Percentiles rank a stretch among this genome's conserved stretches.
These are phyloP conservation scores for Saccharum hybrid DNA, from an alignment of 202 grass and related monocot genomes.

Conservation along the genomic window DNA sequence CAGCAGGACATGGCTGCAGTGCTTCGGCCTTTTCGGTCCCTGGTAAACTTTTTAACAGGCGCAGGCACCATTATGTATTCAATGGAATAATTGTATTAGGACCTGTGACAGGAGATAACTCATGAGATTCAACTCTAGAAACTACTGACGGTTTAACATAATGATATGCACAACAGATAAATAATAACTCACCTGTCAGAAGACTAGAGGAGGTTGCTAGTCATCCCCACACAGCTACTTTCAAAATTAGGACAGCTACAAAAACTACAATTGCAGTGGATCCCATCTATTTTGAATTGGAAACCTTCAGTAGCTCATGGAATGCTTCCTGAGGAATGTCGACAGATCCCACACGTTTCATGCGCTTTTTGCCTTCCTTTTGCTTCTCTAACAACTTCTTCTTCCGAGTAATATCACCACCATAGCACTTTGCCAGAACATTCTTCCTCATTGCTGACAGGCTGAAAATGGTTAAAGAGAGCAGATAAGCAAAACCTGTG, in stretches of 20 bases:
- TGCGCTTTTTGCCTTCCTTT: constrained; percentile 98
- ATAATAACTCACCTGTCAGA: constrained; percentile 27
- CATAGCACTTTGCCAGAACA: constrained; percentile 97
- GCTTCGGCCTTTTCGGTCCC: background rate
- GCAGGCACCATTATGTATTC: constrained; percentile 18
- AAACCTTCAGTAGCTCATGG: constrained; percentile 83
- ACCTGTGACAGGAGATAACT: constrained; percentile 24
- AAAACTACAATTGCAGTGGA: background rate
- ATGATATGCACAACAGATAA: background rate
- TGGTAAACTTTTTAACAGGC: background rate
- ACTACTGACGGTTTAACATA: background rate
- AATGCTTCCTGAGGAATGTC: constrained; percentile 98
- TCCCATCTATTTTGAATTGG: constrained; percentile 63
- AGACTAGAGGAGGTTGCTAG: constrained; percentile 11
- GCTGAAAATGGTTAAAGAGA: constrained; percentile 52
- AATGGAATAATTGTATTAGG: background rate
- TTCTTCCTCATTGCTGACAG: constrained; percentile 98
- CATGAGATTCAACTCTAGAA: background rate
- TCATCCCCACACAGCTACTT: constrained; percentile 10
- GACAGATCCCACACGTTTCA: constrained; percentile 98
- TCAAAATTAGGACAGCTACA: background rate
- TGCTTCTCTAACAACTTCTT: constrained; percentile 98
- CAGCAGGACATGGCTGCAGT: background rate
- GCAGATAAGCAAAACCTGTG: constrained; percentile 16
- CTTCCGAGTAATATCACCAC: constrained; percentile 91